phyloP scores from a whole-genome alignment of 305 asterid species.

The Solanum hybrid region DNA sequence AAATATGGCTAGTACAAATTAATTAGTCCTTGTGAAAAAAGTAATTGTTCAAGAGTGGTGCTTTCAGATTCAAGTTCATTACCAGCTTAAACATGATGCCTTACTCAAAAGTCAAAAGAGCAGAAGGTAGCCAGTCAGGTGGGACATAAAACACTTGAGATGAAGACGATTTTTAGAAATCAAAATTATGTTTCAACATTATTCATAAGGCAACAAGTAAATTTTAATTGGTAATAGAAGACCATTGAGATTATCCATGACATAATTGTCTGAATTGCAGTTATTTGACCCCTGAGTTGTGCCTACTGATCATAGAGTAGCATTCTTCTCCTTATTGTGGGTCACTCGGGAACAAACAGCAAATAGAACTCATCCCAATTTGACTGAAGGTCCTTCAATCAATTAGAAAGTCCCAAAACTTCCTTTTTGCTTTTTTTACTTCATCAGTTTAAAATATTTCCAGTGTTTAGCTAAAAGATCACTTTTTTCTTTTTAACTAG shows the following conservation, averaged over 20 bases:
- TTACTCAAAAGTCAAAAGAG: slow-evolving; percentile 45
- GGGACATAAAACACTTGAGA: slow-evolving; percentile 71
- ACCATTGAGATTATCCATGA: not conserved
- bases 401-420: not conserved
- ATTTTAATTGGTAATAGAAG: not conserved
- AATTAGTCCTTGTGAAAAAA: not conserved
- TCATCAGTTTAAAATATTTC: not conserved
- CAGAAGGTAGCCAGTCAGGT: slow-evolving; percentile 64
- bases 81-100: slow-evolving; percentile 96
- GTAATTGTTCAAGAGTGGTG: not conserved
- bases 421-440: not conserved
- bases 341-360: not conserved
- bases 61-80: slow-evolving; percentile 72
- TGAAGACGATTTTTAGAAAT: not conserved
- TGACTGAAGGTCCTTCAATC: not conserved
- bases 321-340: not conserved
- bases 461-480: not conserved
- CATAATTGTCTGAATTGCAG: not conserved
- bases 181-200: not conserved
- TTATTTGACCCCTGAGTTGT: not conserved
- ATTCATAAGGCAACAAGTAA: not conserved
- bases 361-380: not conserved
- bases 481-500: not conserved
- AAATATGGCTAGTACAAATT: slow-evolving; percentile 19
- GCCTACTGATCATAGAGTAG: not conserved